A percentile compares a stretch with the other conserved stretches of the same genome.
Conservation (phyloP, 2,329 filamentous ascomycete species). For the Claviceps sorghi region DNA sequence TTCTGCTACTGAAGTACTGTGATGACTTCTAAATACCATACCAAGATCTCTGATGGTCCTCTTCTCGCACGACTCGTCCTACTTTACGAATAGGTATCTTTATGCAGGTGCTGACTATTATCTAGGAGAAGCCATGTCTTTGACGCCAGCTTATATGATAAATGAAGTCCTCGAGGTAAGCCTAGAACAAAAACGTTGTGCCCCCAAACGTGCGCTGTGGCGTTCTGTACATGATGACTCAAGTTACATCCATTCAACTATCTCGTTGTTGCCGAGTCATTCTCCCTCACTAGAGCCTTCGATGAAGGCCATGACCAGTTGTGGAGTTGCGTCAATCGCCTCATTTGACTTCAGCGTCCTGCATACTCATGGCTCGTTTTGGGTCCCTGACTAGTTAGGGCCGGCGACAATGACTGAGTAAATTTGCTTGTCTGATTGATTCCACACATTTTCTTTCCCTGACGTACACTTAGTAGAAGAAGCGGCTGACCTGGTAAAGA, state of each 20-base stretch:
- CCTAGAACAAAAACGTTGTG: not conserved
- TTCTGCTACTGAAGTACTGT: slow-evolving; percentile 61
- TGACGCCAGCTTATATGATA: too few relatives aligned
- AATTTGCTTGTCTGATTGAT: slow-evolving; percentile 45
- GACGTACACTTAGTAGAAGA: too few relatives aligned
- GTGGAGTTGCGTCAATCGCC: slow-evolving; percentile 48
- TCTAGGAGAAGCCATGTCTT: not conserved
- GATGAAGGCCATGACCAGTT: slow-evolving; percentile 48
- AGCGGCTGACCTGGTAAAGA: too few relatives aligned
- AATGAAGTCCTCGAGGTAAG: not conserved
- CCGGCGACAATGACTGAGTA: slow-evolving; percentile 54
- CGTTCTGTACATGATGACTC: slow-evolving; percentile 20
- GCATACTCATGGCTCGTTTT: slow-evolving; percentile 40
- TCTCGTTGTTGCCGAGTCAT: slow-evolving; percentile 52
- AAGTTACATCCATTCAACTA: slow-evolving; percentile 68
- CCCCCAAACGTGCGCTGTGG: not conserved
- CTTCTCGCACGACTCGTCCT: not conserved
- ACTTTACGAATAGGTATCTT: not conserved
- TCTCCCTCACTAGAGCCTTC: slow-evolving; percentile 53
- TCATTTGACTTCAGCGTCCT: slow-evolving; percentile 48
- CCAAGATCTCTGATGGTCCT: slow-evolving; percentile 39
- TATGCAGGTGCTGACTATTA: not conserved
- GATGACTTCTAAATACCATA: slow-evolving; percentile 55
- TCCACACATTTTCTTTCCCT: not conserved
- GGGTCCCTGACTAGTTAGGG: slow-evolving; percentile 24